Conservation (phyloP, 345 rosid genomes). For the Streptanthus diversifolius region DNA sequence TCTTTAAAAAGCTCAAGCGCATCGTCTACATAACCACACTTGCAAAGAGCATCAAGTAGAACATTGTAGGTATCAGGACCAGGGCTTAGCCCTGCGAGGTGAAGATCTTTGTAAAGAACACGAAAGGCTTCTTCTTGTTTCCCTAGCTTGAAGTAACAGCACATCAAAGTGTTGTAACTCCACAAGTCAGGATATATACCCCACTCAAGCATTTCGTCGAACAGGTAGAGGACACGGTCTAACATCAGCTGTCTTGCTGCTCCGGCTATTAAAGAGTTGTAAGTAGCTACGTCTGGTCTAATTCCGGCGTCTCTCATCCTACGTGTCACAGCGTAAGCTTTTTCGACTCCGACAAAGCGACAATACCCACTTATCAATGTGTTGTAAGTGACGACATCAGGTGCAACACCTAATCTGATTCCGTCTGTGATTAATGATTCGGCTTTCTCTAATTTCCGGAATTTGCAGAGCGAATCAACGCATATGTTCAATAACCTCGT, state of each 20-base stretch:
- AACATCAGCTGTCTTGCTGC: conserved; percentile 46
- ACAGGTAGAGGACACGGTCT: conserved; percentile 46
- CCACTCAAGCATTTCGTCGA: conserved; percentile 73
- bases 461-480: conserved; percentile 56
- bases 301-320: conserved; percentile 74
- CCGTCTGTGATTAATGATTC: conserved; percentile 59
- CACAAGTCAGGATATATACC: conserved; percentile 69
- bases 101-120: conserved; percentile 48
- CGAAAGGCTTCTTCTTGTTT: conserved; percentile 59
- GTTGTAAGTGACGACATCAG: conserved; percentile 85
- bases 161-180: conserved; percentile 84
- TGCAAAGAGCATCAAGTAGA: conserved; percentile 77
- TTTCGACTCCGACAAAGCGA: conserved; percentile 52
- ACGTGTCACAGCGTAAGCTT: conserved; percentile 51
- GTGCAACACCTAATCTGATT: conserved; percentile 67
- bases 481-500: conserved; percentile 64
- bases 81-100: conserved; percentile 32
- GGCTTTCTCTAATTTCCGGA: conserved; percentile 52
- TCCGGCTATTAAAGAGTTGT: conserved; percentile 69
- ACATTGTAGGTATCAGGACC: conserved; percentile 58
- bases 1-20: conserved; percentile 62
- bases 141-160: conserved; percentile 62
- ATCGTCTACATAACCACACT: conserved; percentile 45
- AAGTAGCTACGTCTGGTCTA: conserved; percentile 55
- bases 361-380: conserved; percentile 58